These are phyloP conservation scores for Parastagonospora avenae DNA, from an alignment of 2,329 filamentous ascomycete species.

Conservation along the genomic window DNA sequence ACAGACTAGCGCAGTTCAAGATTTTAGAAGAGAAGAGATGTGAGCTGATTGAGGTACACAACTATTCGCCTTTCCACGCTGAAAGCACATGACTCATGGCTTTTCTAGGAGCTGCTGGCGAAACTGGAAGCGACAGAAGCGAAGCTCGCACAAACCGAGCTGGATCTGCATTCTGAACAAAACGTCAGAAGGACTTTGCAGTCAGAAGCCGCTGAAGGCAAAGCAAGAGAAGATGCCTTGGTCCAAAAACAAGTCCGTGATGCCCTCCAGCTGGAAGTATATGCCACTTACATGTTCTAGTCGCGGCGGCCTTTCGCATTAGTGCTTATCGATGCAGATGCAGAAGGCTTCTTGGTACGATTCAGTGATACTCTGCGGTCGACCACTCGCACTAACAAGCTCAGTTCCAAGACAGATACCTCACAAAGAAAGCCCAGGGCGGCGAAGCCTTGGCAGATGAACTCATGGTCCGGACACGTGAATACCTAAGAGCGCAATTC, in stretches of 20 bases:
- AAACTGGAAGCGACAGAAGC: conserved; percentile 46
- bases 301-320: conserved; percentile 42
- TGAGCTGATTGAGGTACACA: conserved; percentile 43
- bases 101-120: conserved; percentile 40
- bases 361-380: neutral
- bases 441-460: conserved; percentile 44
- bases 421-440: conserved; percentile 42
- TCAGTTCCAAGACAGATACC: conserved; percentile 46
- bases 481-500: conserved; percentile 42
- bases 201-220: conserved; percentile 39
- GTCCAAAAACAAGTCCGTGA: conserved; percentile 36
- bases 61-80: neutral
- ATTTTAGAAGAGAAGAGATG: conserved; percentile 45
- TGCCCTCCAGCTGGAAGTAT: neutral
- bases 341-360: conserved; percentile 43
- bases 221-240: conserved; percentile 35
- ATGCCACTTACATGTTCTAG: conserved; percentile 21
- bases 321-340: conserved; percentile 45
- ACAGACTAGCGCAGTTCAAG: conserved; percentile 42
- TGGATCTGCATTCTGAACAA: conserved; percentile 45
- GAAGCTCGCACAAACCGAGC: conserved; percentile 42
- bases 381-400: conserved; percentile 1
- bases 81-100: neutral
- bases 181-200: conserved; percentile 45
- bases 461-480: conserved; percentile 38